These are phyloP conservation scores for Lachancea cidri DNA, from an alignment of 805 yeast species.

Conservation along the genomic window DNA sequence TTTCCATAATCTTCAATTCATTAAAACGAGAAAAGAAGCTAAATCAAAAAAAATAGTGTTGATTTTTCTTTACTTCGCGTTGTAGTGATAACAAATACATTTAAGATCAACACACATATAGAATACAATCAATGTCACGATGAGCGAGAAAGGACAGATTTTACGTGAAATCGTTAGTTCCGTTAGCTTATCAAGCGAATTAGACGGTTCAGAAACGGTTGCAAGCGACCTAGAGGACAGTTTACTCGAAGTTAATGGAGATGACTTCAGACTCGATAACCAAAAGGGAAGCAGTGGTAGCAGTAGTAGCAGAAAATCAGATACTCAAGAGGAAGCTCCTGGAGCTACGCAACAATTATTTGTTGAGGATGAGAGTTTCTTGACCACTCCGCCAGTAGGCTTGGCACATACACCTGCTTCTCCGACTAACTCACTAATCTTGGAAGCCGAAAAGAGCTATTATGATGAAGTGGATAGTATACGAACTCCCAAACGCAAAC, in stretches of 20 bases:
- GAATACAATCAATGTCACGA: neutral
- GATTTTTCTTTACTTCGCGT: neutral
- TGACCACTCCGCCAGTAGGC: neutral
- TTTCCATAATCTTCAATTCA: too few species aligned
- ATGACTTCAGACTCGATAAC: conserved; percentile 7
- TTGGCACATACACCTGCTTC: neutral
- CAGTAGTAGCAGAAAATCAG: too few species aligned
- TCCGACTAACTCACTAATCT: neutral
- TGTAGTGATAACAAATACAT: neutral
- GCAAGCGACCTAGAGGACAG: conserved; percentile 7
- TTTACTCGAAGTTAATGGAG: conserved; percentile 7
- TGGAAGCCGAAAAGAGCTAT: neutral
- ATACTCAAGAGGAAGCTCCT: neutral
- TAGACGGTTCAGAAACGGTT: neutral
- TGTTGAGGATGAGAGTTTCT: conserved; percentile 5
- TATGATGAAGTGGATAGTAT: conserved; percentile 2
- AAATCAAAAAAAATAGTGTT: too few species aligned
- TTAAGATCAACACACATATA: neutral
- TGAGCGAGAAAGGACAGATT: neutral
- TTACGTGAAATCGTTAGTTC: neutral
- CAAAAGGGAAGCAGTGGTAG: neutral
- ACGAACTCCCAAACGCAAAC: conserved; percentile 5
- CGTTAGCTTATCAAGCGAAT: neutral
- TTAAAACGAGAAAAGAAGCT: too few species aligned
- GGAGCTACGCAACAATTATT: conserved; percentile 1